phyloP scores from a whole-genome alignment of 2,329 filamentous ascomycete genomes.

The Fusarium hainanense region DNA sequence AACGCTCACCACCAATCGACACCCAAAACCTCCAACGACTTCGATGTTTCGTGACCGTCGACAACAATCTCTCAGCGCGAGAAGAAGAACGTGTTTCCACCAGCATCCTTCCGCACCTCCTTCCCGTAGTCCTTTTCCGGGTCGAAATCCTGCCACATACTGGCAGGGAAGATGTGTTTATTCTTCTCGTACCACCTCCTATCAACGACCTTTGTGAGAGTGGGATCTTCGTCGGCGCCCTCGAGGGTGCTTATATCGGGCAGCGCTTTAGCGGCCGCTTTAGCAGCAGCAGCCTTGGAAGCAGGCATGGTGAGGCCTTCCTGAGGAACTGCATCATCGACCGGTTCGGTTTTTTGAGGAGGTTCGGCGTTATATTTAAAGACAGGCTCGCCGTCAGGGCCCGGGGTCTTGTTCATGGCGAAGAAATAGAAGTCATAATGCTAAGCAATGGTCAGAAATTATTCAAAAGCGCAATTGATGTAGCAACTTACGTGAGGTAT shows the following conservation, averaged over 20 bases:
- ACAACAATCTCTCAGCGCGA: constrained; percentile 52
- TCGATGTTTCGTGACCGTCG: constrained; percentile 5
- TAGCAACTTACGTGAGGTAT: constrained; percentile 83
- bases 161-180: constrained; percentile 98
- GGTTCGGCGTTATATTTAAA: constrained; percentile 78
- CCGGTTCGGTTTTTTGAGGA: constrained; percentile 51
- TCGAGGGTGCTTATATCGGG: constrained; percentile 71
- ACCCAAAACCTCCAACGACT: neutral
- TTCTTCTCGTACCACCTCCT: constrained; percentile 96
- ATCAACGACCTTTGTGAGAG: constrained; percentile 92
- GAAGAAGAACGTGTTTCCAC: constrained; percentile 95
- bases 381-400: constrained; percentile 76
- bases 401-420: constrained; percentile 85
- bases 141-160: constrained; percentile 95
- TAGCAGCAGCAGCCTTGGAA: constrained; percentile 53
- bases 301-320: constrained; percentile 47
- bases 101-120: constrained; percentile 81
- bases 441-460: constrained; percentile 58
- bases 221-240: constrained; percentile 81
- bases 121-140: constrained; percentile 85
- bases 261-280: constrained; percentile 53
- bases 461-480: constrained; percentile 3
- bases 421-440: constrained; percentile 99
- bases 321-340: constrained; percentile 1
- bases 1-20: constrained; percentile 8